These are phyloP conservation scores for Angomonas deanei DNA, from an alignment of 208 protist genomes.

Conservation along the genomic window DNA sequence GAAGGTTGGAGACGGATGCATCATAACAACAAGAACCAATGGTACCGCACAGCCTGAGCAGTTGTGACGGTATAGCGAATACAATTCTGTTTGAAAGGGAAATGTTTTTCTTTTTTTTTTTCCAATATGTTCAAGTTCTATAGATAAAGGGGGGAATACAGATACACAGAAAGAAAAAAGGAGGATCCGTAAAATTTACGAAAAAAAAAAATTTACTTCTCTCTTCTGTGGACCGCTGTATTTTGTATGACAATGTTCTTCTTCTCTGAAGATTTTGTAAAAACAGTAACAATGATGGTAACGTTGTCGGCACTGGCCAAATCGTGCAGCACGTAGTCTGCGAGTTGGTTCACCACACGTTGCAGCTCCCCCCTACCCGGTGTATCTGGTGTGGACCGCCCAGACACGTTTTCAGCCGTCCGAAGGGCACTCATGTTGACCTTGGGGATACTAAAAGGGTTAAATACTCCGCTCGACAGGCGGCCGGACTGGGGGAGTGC, in stretches of 20 bases:
- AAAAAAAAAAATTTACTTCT: slow-evolving; percentile 6
- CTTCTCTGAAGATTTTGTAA: not conserved
- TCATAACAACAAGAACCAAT: not conserved
- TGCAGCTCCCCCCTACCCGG: not conserved
- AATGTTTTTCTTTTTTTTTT: too few relatives aligned
- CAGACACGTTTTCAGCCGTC: not conserved
- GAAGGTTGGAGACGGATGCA: too few relatives aligned
- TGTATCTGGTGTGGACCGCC: not conserved
- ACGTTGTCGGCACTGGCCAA: not conserved
- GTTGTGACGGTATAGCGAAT: too few relatives aligned
- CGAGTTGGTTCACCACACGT: not conserved
- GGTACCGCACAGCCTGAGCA: not conserved
- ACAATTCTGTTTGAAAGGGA: too few relatives aligned
- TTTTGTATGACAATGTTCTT: not conserved
- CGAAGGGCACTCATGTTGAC: not conserved
- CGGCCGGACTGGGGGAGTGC: not conserved
- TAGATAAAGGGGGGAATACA: slow-evolving; percentile 13
- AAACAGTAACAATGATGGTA: not conserved
- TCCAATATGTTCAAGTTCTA: too few relatives aligned
- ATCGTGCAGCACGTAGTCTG: not conserved
- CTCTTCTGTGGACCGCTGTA: not conserved
- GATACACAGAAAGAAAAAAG: slow-evolving; percentile 14
- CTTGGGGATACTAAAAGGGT: too few relatives aligned
- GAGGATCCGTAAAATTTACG: not conserved
- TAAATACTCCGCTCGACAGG: not conserved